Evolutionary conservation across 345 rosid species (phyloP).

Genomic region (Iberis pinnata): DNA sequence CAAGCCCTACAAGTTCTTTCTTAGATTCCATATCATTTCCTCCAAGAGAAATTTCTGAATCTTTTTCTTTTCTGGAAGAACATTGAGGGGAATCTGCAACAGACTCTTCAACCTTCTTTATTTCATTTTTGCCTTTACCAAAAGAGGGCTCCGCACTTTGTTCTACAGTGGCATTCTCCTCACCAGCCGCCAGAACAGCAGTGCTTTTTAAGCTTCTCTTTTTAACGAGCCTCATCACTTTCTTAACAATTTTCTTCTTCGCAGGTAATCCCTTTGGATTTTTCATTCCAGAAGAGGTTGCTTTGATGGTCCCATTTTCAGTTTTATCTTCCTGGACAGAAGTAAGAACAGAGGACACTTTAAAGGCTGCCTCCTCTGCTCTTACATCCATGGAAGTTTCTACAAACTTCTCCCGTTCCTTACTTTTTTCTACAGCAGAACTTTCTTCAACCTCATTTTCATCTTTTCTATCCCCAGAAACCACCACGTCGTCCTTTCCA

Average conservation of each 20-base stretch:
- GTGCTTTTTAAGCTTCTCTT: conserved; percentile 8
- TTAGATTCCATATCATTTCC: no score
- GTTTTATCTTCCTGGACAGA: no score
- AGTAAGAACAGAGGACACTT: neutral
- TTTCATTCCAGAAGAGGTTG: conserved; percentile 11
- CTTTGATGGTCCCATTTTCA: no score
- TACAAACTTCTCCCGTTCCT: no score
- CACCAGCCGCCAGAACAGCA: conserved; percentile 13
- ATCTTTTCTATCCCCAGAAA: conserved; percentile 1
- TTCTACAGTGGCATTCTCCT: conserved; percentile 19
- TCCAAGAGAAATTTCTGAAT: conserved; percentile 18
- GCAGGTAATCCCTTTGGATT: neutral
- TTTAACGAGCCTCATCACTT: conserved; percentile 14
- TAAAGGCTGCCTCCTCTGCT: conserved; percentile 1
- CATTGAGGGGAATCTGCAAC: conserved; percentile 8
- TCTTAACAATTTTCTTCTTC: conserved; percentile 17
- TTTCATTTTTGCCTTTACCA: conserved; percentile 13
- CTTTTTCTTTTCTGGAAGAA: conserved; percentile 15
- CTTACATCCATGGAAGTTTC: conserved; percentile 5
- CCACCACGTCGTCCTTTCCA: neutral
- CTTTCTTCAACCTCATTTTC: conserved; percentile 1
- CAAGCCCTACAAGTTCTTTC: neutral
- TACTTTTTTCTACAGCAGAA: no score
- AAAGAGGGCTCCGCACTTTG: conserved; percentile 13
- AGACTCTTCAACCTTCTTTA: conserved; percentile 16